Percentiles rank a stretch among this genome's conserved stretches.
Evolutionary conservation across 106 monocot genomes (phyloP).

Genomic region (Cymbidium sinense): DNA sequence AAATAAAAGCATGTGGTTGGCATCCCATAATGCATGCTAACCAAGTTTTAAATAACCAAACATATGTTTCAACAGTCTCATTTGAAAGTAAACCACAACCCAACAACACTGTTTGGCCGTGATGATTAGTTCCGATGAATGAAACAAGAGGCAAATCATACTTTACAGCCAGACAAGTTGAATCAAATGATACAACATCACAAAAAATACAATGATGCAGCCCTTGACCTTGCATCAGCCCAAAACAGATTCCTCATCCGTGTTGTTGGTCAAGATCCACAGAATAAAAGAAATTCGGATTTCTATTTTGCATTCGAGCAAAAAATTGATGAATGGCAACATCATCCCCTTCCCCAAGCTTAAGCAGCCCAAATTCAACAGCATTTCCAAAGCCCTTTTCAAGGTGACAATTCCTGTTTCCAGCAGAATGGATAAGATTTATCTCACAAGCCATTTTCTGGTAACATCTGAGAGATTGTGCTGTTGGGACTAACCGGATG

Average conservation of each 20-base stretch:
- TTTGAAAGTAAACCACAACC: constrained; percentile 30
- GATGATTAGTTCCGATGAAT: constrained; percentile 37
- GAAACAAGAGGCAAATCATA: constrained; percentile 32
- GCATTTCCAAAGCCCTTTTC: constrained; percentile 1
- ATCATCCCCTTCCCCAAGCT: constrained; percentile 16
- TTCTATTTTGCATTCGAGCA: constrained; percentile 20
- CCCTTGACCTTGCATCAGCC: constrained; percentile 29
- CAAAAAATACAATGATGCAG: constrained; percentile 19
- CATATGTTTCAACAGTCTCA: constrained; percentile 19
- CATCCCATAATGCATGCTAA: constrained; percentile 17
- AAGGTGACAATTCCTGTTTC: background rate
- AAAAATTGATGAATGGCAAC: constrained; percentile 23
- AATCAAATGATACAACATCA: constrained; percentile 30
- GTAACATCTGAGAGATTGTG: background rate
- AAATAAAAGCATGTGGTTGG: constrained; percentile 19
- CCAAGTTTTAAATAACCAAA: constrained; percentile 29
- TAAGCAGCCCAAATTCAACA: constrained; percentile 5
- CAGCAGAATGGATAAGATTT: background rate
- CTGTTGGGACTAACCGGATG: constrained; percentile 13
- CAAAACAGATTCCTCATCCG: constrained; percentile 31
- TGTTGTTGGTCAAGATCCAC: constrained; percentile 32
- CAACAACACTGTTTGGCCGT: constrained; percentile 22
- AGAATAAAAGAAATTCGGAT: constrained; percentile 27
- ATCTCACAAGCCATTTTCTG: background rate
- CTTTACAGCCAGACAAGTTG: constrained; percentile 17